These are phyloP conservation scores for Curvularia lunata DNA, from an alignment of 2,329 filamentous ascomycete species.

Conservation along the genomic window DNA sequence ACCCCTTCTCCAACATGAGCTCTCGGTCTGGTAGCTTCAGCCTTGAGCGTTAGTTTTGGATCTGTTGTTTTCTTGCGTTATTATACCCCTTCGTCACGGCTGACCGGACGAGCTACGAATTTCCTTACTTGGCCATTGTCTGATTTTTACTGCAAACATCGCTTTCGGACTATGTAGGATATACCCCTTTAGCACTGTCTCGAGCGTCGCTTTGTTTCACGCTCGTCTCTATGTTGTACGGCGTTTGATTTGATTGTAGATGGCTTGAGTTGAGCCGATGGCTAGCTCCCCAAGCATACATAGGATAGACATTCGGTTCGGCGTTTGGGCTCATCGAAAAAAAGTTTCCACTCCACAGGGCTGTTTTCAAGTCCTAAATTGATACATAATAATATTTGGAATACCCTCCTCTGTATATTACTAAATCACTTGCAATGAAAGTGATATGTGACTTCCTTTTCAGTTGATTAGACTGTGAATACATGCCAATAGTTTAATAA, in stretches of 20 bases:
- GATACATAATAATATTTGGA: slow-evolving; percentile 1
- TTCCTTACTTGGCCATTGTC: slow-evolving; percentile 26
- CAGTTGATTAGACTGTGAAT: not conserved
- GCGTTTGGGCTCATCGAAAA: slow-evolving; percentile 6
- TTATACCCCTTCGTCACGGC: slow-evolving; percentile 12
- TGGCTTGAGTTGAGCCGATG: slow-evolving; percentile 20
- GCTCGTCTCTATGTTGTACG: slow-evolving; percentile 14
- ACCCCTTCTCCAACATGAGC: slow-evolving; percentile 26
- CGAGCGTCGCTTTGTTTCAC: slow-evolving; percentile 9
- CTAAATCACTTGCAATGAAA: not conserved
- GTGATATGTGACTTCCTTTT: not conserved
- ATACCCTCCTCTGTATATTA: not conserved
- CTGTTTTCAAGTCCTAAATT: not conserved
- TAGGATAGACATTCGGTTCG: slow-evolving; percentile 11
- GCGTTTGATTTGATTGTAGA: slow-evolving; percentile 15
- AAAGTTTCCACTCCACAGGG: slow-evolving; percentile 4
- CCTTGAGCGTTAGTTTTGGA: slow-evolving; percentile 16
- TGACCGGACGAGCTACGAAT: slow-evolving; percentile 24
- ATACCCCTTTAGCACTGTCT: slow-evolving; percentile 25
- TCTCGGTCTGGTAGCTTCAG: slow-evolving; percentile 38
- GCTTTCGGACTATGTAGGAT: slow-evolving; percentile 33
- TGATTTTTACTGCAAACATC: slow-evolving; percentile 25
- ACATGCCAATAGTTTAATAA: not conserved
- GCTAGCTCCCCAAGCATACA: slow-evolving; percentile 24
- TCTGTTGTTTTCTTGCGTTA: slow-evolving; percentile 3